These are phyloP conservation scores for Raffaelea albimanens DNA, from an alignment of 2,329 filamentous ascomycete genomes.

Conservation along the genomic window DNA sequence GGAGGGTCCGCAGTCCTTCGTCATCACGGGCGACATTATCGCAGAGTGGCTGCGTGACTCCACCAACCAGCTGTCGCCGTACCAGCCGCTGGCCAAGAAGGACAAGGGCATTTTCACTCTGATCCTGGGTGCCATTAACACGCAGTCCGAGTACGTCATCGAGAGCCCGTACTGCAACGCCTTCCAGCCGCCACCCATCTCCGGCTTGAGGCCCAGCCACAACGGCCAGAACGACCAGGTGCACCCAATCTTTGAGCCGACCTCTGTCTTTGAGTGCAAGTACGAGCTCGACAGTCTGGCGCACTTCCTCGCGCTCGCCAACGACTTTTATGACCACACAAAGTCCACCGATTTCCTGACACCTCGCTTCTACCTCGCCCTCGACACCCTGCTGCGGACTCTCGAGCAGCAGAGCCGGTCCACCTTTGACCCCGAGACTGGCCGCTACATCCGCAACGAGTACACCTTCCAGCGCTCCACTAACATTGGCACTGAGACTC, in stretches of 20 bases:
- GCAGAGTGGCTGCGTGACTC: constrained; percentile 92
- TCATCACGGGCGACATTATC: constrained; percentile 85
- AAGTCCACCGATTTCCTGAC: constrained; percentile 70
- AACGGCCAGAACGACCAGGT: constrained; percentile 80
- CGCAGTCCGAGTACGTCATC: constrained; percentile 86
- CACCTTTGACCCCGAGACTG: constrained; percentile 66
- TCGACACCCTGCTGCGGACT: constrained; percentile 65
- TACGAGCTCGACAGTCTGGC: constrained; percentile 96
- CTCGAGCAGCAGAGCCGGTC: constrained; percentile 69
- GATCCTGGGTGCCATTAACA: constrained; percentile 17
- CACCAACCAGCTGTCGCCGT: constrained; percentile 82
- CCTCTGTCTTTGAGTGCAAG: constrained; percentile 92
- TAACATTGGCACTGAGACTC: constrained; percentile 77
- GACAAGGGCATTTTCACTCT: constrained; percentile 63
- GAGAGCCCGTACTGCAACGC: constrained; percentile 95
- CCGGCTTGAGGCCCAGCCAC: constrained; percentile 55
- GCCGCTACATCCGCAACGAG: constrained; percentile 56
- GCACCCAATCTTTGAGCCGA: constrained; percentile 77
- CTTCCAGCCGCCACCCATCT: constrained; percentile 87
- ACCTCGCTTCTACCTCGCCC: constrained; percentile 65
- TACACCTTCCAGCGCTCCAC: constrained; percentile 86
- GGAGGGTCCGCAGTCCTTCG: constrained; percentile 81
- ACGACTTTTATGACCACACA: constrained; percentile 78
- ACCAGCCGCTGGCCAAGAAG: constrained; percentile 74
- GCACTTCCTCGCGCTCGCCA: constrained; percentile 76